phyloP scores from a whole-genome alignment of 164 flowering plant species.

The Santalum album region DNA sequence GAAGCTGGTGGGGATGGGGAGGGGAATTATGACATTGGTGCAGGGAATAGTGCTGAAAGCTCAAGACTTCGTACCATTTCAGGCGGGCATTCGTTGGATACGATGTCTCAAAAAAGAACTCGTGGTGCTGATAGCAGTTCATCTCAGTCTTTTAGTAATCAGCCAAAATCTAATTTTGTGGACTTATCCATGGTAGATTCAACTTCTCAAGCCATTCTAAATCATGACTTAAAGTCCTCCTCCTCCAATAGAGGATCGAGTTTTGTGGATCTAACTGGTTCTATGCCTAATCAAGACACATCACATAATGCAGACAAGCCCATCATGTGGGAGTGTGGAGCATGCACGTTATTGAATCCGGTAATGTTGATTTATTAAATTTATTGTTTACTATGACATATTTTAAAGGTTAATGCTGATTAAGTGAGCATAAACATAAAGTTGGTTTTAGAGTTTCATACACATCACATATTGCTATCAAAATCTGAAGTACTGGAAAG shows the following conservation, averaged over 20 bases:
- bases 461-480: too few relatives aligned
- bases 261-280: conserved; percentile 13
- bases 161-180: conserved; percentile 12
- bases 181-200: conserved; percentile 22
- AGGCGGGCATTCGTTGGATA: conserved; percentile 8
- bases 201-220: conserved; percentile 10
- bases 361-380: conserved; percentile 28
- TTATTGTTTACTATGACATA: too few relatives aligned
- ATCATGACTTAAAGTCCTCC: conserved; percentile 4
- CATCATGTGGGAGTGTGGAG: conserved; percentile 58
- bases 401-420: too few relatives aligned
- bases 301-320: conserved; percentile 13
- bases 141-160: conserved; percentile 8
- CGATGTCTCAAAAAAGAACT: conserved; percentile 30
- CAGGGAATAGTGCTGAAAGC: conserved; percentile 19
- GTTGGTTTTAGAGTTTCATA: too few relatives aligned
- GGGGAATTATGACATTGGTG: conserved; percentile 14
- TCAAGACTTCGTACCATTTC: conserved; percentile 16
- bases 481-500: too few relatives aligned
- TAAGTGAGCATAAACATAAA: too few relatives aligned
- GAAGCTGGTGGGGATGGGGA: conserved; percentile 33
- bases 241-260: conserved; percentile 11
- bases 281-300: conserved; percentile 4
- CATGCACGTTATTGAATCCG: conserved; percentile 76
- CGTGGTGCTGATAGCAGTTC: conserved; percentile 14